Conservation (phyloP, 768 basidiomycete genomes). For the Boletus rubroflammeus region DNA sequence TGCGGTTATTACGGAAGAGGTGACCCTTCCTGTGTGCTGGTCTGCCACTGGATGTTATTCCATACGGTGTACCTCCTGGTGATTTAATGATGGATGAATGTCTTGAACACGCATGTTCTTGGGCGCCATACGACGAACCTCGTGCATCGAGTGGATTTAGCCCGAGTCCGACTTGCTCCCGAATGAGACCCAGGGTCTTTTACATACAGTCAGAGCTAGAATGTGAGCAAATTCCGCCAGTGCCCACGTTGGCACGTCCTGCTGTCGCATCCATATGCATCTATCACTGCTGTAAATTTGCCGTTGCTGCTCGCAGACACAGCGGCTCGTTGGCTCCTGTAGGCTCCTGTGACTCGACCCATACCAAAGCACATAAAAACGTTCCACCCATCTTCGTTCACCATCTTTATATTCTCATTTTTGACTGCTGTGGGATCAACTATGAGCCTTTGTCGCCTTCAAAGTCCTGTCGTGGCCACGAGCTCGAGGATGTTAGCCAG, state of each 20-base stretch:
- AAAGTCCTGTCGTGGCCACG: not conserved
- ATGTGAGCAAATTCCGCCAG: slow-evolving; percentile 14
- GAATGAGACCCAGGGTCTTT: too few species aligned
- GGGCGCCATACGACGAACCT: not conserved
- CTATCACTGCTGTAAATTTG: slow-evolving; percentile 16
- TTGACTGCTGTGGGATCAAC: not conserved
- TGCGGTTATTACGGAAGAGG: slow-evolving; percentile 48
- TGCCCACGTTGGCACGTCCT: not conserved
- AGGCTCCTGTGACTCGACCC: not conserved
- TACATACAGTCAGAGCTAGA: slow-evolving; percentile 4
- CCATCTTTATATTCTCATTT: not conserved
- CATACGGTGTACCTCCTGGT: not conserved
- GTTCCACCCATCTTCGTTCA: not conserved
- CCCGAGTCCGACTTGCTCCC: not conserved
- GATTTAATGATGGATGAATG: not conserved
- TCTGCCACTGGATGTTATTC: slow-evolving; percentile 1
- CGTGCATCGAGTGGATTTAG: slow-evolving; percentile 5
- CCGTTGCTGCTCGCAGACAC: slow-evolving; percentile 3
- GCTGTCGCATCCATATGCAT: not conserved
- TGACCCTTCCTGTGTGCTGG: slow-evolving; percentile 14
- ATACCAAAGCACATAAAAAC: not conserved
- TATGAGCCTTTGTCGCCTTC: slow-evolving; percentile 21
- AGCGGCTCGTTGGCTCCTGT: slow-evolving; percentile 10
- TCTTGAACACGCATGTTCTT: not conserved
- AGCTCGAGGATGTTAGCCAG: slow-evolving; percentile 2